Conservation (phyloP, 495 filamentous ascomycete genomes). For the Penicillium diatomitis region DNA sequence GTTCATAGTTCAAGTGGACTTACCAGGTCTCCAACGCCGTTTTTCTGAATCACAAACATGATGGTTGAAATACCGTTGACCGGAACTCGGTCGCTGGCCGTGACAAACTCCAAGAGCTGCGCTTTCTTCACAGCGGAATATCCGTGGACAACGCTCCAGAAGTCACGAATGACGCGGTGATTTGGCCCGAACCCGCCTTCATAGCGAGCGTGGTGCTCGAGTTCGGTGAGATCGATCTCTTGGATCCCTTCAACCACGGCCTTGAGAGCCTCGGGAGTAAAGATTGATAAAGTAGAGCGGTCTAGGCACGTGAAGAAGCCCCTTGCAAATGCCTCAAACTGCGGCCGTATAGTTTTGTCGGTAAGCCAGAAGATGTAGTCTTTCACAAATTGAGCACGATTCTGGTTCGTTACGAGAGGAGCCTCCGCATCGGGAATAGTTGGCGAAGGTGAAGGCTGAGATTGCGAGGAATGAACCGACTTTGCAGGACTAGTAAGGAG, state of each 20-base stretch:
- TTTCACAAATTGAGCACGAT: constrained; percentile 67
- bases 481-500: constrained; percentile 10
- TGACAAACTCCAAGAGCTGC: constrained; percentile 85
- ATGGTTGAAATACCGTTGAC: constrained; percentile 72
- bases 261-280: constrained; percentile 62
- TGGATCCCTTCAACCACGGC: constrained; percentile 72
- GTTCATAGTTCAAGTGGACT: constrained; percentile 4
- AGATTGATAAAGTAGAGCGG: constrained; percentile 56
- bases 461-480: constrained; percentile 10
- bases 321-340: constrained; percentile 69
- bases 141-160: constrained; percentile 68
- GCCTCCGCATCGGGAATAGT: constrained; percentile 26
- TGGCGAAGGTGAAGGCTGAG: constrained; percentile 13
- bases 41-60: constrained; percentile 73
- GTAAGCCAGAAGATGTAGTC: constrained; percentile 86
- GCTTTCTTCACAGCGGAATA: constrained; percentile 58
- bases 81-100: constrained; percentile 81
- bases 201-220: constrained; percentile 63
- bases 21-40: constrained; percentile 56
- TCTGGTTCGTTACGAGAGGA: constrained; percentile 58
- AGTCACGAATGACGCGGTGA: constrained; percentile 61
- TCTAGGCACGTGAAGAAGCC: constrained; percentile 77
- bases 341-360: constrained; percentile 62
- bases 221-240: constrained; percentile 62
- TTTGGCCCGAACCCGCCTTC: constrained; percentile 63